Base-by-base conservation (phyloP, 2,329 filamentous ascomycete species). In the Annulohypoxylon truncatum region DNA sequence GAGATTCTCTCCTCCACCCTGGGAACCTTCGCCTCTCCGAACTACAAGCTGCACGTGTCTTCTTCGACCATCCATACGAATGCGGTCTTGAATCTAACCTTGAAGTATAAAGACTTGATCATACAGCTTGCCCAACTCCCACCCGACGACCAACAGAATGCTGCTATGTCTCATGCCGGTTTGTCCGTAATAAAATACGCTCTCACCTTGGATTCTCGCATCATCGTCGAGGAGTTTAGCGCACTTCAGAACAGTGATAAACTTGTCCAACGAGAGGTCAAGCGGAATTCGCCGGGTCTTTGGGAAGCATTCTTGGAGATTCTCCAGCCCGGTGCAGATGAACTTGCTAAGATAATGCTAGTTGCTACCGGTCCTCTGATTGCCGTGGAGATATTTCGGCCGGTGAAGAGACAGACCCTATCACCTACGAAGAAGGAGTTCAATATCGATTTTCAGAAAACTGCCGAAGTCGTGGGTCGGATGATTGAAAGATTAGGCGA, bases 401-500 rank as follows among this genome's bases (percentile, higher is more conserved):
- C 85, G 0, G 82, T 80, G 9, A 86, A 87, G 74, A 82, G 79
- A 40, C 80, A 79, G 47, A 73, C 74, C 13, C 73, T 78, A 71
- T 82, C 72, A 59, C 77, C 69, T 67, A 76, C 74, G 61, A 90
- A 90, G 72, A 82, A 83, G n/a, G 84, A 87, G 26, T 98, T 97
- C 83, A 98, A 98, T 75, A 80, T 84, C 48, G 88, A 90, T 22
- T 90, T 95, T 4, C 76, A 79, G 50, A 81, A 79, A 44, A 84
- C 85, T 72, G 73, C 85, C 73, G 71, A 84, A 79, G 79, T 89
- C 79, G 87, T 97, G 22, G 89, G 90, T 15, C 87, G 88, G 64
- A 88, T 97, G 48, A 85, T 98, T 40, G 91, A 94, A 68, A 87
- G 91, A 9, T 81, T 99, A 44, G 90, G 90, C 33, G 91, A 94